These are phyloP conservation scores for Wickerhamiella occidentalis DNA, from an alignment of 805 yeast genomes.

Conservation along the genomic window DNA sequence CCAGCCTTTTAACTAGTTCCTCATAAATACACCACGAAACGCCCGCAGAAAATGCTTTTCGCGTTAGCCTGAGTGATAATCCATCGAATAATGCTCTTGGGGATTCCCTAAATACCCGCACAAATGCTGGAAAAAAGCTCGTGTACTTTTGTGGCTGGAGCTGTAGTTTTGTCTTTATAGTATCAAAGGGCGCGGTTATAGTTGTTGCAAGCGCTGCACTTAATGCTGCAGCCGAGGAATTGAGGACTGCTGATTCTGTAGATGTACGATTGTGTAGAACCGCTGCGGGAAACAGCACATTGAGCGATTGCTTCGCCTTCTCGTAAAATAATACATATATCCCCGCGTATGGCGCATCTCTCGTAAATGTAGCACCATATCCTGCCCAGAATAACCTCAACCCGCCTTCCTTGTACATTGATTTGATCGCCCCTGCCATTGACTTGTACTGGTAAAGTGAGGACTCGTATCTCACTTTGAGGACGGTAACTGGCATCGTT, in stretches of 20 bases:
- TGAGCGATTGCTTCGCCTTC: slow-evolving; percentile 47
- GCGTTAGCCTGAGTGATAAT: slow-evolving; percentile 58
- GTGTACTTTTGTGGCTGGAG: slow-evolving; percentile 41
- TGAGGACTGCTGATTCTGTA: slow-evolving; percentile 43
- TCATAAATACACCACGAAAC: slow-evolving; percentile 97
- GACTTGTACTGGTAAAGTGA: slow-evolving; percentile 59
- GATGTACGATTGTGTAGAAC: slow-evolving; percentile 16
- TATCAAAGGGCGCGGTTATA: slow-evolving; percentile 88
- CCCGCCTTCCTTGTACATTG: slow-evolving; percentile 44
- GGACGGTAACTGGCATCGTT: slow-evolving; percentile 89
- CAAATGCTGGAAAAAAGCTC: slow-evolving; percentile 33
- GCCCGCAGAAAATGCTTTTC: slow-evolving; percentile 87
- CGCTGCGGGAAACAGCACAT: slow-evolving; percentile 29
- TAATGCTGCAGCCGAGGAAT: slow-evolving; percentile 59
- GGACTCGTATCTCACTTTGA: slow-evolving; percentile 84
- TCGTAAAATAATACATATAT: slow-evolving; percentile 79
- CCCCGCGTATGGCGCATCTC: slow-evolving; percentile 97
- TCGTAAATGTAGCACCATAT: slow-evolving; percentile 67
- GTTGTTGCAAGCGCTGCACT: slow-evolving; percentile 77
- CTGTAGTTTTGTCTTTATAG: slow-evolving; percentile 86
- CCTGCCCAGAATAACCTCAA: slow-evolving; percentile 72
- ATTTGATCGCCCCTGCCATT: slow-evolving; percentile 44
- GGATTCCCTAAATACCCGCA: slow-evolving; percentile 34
- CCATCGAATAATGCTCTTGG: slow-evolving; percentile 64
- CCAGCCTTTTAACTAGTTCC: slow-evolving; percentile 43